Evolutionary conservation across 2,329 filamentous ascomycete species (phyloP), one percentile per base, ranked within the genome.

Genomic region (Hysterium pulicare): DNA sequence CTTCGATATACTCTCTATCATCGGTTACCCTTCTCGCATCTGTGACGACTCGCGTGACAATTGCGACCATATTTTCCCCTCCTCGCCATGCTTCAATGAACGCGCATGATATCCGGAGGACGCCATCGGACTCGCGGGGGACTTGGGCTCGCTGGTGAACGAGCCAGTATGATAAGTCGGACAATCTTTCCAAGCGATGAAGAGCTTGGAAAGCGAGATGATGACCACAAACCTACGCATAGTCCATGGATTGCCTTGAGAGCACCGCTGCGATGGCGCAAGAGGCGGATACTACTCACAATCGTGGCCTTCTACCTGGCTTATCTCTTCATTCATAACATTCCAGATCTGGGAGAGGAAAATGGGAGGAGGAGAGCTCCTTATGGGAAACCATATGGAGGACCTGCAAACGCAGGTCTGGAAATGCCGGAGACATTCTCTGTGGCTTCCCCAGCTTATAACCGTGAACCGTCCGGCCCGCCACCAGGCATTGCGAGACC

Each of bases 171-270:
- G 62, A 45, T 62, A 47, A 49, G 53, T 65, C 64, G 71, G 60
- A 53, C 64, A 63, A 60, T 72, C 16, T 71, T 76, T 48, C 61
- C 70, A 19, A 72, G 68, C 44, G 81, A 84, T 57, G 79, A 81
- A 66, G 79, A 83, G 71, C 71, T 82, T 45, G 80, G 79, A 44
- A 84, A 83, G 66, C 79, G 79, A 58, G 76, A 84, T 62, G 81
- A 84, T 61, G 79, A 83, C 61, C 76, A 79, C 61, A 71, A 66
- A 46, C 70, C 68, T 5, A 57, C 57, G 13, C 50, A 43, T 4
- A 20, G 53, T 38, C 48, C 57, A 38, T 63, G 68, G 57, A 61
- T 46, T 2, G 34, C 45, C 20, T 48, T 52, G 47, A 51, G 38
- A 31, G 51, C 49, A 16, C 63, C 57, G 20, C 66, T 66, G 46